Conservation (phyloP, 805 yeast genomes). For the Blastobotrys robertii region DNA sequence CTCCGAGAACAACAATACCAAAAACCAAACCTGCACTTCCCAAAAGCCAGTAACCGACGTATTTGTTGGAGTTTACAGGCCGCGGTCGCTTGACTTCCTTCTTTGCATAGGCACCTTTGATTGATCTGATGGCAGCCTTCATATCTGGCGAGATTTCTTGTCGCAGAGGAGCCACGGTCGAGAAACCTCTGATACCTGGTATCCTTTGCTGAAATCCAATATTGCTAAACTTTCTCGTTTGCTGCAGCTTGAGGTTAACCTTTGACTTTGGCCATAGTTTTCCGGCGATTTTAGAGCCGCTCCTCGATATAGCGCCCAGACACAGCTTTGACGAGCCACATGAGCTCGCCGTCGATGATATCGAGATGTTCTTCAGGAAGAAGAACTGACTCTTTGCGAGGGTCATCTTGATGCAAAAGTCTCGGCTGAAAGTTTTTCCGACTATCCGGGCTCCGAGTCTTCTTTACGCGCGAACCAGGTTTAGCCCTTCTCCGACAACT, state of each 20-base stretch:
- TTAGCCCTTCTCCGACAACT: too few relatives aligned
- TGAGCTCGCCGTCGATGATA: constrained; percentile 14
- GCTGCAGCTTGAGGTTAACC: too few relatives aligned
- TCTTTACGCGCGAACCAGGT: too few relatives aligned
- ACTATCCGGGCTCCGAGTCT: too few relatives aligned
- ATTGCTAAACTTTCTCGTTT: too few relatives aligned
- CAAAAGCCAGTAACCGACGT: constrained; percentile 79
- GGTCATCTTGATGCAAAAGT: constrained; percentile 16
- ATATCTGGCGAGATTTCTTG: constrained; percentile 2
- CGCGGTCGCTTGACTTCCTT: constrained; percentile 19
- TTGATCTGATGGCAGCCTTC: constrained; percentile 4
- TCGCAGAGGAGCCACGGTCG: background rate
- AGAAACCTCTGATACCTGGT: background rate
- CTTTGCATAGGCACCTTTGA: constrained; percentile 2
- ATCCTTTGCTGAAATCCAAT: too few relatives aligned
- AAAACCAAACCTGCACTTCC: constrained; percentile 84
- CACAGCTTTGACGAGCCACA: constrained; percentile 13
- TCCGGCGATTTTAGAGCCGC: background rate
- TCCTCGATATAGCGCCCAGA: background rate
- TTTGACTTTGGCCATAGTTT: background rate
- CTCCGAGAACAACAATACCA: constrained; percentile 94
- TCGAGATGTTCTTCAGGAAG: constrained; percentile 40
- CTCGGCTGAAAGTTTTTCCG: background rate
- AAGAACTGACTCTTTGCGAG: constrained; percentile 47
- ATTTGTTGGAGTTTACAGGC: constrained; percentile 37